Evolutionary conservation across 352 stramenopile species (phyloP), one percentile per base, ranked within the genome.

Genomic region (Globisporangium nagaii): DNA sequence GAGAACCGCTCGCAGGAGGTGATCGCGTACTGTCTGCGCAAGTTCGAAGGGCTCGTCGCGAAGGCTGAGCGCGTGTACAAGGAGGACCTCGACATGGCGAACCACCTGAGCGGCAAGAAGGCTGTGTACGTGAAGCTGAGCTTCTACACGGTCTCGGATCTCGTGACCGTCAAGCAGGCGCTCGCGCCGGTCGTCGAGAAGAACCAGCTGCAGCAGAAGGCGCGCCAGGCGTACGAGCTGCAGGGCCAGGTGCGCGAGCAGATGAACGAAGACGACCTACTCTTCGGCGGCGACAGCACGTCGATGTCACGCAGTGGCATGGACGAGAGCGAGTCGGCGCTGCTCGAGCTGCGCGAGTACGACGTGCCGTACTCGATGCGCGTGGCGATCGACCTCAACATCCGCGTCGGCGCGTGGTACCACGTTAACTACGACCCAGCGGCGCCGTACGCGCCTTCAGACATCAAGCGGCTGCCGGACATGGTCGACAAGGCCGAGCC

Each of bases 321-420:
- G 9, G 73, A 87, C 50, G 80, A 92, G 35, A 83, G 65, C 40
- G 69, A 97, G 25, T 84, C 80, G 35, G 70, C 70, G 4, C 59
- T 98, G 22, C 60, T 95, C 6, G 96, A 98, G 47, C 75, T 99
- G 28, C 79, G 96, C 28, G 97, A 99, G 70, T 99, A 99, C 71
- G 97, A 99, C 67, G 97, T 99, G 13, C 95, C 97, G 9, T 99
- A 99, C 66, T 30, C 96, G 4, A 97, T 98, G 71, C 81, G 97
- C 22, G 90, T 96, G 1, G 93, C 92, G 32, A 99, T 98, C 67
- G 97, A 99, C 65, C 62, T 98, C 3, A 80, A 98, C 53, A 92
- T 99, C 62, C 89, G 97, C 34, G 93, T 98, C 3, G 97, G 97
- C 27, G 90, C 91, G 5, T 99, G 96, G 96, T 99, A 99, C 71